Percentiles rank a stretch among this genome's conserved stretches.
Conservation (phyloP, 1,139 yeast genomes). For the Saccharomycopsis hybrid region DNA sequence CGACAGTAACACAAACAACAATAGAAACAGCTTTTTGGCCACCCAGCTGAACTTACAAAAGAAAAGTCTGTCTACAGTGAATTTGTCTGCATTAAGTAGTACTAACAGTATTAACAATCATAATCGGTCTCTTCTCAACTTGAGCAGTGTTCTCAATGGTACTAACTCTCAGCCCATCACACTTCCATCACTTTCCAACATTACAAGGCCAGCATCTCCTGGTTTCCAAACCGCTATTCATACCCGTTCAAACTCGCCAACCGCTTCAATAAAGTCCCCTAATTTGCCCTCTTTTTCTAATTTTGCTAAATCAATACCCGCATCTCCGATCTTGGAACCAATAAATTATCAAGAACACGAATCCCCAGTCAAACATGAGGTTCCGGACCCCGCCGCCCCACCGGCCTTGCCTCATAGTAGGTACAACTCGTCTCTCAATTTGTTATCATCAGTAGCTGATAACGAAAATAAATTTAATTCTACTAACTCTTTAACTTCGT, state of each 20-base stretch:
- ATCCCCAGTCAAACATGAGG: conserved; percentile 1
- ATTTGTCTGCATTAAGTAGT: background rate
- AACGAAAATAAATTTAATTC: conserved; percentile 1
- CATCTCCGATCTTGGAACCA: conserved; percentile 16
- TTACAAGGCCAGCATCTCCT: conserved; percentile 14
- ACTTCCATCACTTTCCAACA: conserved; percentile 2
- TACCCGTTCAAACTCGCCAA: conserved; percentile 12
- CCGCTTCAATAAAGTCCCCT: conserved; percentile 8
- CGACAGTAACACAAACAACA: background rate
- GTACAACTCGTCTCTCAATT: conserved; percentile 7
- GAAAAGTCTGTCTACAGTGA: background rate
- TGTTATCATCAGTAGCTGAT: conserved; percentile 13
- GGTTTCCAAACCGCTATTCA: background rate
- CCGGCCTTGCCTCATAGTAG: background rate
- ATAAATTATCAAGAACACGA: background rate
- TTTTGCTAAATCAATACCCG: conserved; percentile 13
- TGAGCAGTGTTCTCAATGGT: too few species aligned
- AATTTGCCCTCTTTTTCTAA: conserved; percentile 15
- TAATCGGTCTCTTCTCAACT: too few species aligned
- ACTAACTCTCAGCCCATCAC: background rate
- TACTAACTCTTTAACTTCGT: conserved; percentile 6
- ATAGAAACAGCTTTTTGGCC: too few species aligned
- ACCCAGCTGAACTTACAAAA: too few species aligned
- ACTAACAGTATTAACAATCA: too few species aligned
- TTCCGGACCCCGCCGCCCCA: background rate